Base-by-base conservation (phyloP, 305 asterid genomes). In the Fraxinus baroniana region DNA sequence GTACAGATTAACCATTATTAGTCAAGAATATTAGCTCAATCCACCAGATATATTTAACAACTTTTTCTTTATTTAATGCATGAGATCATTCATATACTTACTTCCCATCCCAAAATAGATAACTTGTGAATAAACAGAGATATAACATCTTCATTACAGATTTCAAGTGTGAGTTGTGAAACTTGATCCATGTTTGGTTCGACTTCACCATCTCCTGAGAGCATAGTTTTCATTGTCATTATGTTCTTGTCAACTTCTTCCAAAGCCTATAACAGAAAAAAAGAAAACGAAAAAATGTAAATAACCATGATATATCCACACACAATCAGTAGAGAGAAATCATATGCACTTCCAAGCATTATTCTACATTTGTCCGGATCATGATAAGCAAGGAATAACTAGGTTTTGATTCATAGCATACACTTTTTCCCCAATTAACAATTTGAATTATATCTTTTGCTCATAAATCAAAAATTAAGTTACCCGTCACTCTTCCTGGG, bases 201-300 rank as follows among this genome's bases (percentile, higher is more conserved):
- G 60, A 86, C 87, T 83, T 96, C 99, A 76, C 98, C 96, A 82
- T 96, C 98, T 85, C 99, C 99, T 37, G 91, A 88, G 84, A 96
- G 89, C 97, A 94, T 94, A 83, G 88, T 86, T 91, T 86, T 93
- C 97, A 96, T 91, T 62, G 95, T 32, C 87, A 85, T 83, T 68
- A 94, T 85, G 89, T 96, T 96, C 91, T 94, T 96, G 91, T 96
- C 99, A 83, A 93, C 99, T 87, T 96, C 99, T 90, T 96, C 98
- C 90, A 94, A 87, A 77, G 97, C 98, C 99, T 96, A 88, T 46
- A 79, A 62, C 70, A 49, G 46, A 74, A 79, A 39, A 32, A 75
- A 68, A 55, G 2, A 70, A 64, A 82, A 32, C 35, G 35, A 32
- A 32, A 32, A 49, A 52, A 49, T 73, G 79, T 77, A 41, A 80